A percentile compares a stretch with the other conserved stretches of the same genome.
Conservation (phyloP, 1,284 basidiomycete genomes). For the Microstroma glucosiphilum region DNA sequence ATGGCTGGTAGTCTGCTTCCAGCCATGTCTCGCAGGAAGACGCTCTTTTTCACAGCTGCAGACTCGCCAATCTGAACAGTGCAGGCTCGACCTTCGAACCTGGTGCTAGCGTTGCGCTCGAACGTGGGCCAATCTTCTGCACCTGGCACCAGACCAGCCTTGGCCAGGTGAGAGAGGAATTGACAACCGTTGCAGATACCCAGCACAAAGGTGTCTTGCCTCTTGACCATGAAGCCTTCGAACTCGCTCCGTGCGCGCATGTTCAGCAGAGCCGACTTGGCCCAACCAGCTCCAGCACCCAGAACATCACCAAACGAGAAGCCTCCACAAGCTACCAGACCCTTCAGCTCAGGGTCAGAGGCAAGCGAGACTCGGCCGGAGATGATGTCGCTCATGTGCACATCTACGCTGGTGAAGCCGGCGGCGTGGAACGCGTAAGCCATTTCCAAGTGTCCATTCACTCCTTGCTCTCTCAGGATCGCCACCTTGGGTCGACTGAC, state of each 20-base stretch:
- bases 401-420: conserved; percentile 88
- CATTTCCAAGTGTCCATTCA: conserved; percentile 98
- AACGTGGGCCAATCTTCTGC: conserved; percentile 80
- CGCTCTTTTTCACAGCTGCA: conserved; percentile 55
- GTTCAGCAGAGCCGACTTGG: conserved; percentile 82
- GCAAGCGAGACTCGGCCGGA: conserved; percentile 62
- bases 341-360: conserved; percentile 61
- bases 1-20: conserved; percentile 83
- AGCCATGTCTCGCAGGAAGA: conserved; percentile 82
- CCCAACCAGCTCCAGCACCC: conserved; percentile 96
- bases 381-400: conserved; percentile 97
- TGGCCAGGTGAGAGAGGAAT: conserved; percentile 78
- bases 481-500: conserved; percentile 73
- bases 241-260: conserved; percentile 69
- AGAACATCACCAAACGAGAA: conserved; percentile 99
- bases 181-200: conserved; percentile 99
- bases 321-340: conserved; percentile 89
- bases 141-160: conserved; percentile 68
- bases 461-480: conserved; percentile 93
- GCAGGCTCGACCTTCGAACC: conserved; percentile 82
- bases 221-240: conserved; percentile 65
- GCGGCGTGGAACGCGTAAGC: conserved; percentile 90
- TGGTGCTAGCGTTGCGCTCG: conserved; percentile 78
- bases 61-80: conserved; percentile 65
- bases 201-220: conserved; percentile 75